Evolutionary conservation across 352 stramenopile species (phyloP).

Genomic region (Pythium dissotocum): DNA sequence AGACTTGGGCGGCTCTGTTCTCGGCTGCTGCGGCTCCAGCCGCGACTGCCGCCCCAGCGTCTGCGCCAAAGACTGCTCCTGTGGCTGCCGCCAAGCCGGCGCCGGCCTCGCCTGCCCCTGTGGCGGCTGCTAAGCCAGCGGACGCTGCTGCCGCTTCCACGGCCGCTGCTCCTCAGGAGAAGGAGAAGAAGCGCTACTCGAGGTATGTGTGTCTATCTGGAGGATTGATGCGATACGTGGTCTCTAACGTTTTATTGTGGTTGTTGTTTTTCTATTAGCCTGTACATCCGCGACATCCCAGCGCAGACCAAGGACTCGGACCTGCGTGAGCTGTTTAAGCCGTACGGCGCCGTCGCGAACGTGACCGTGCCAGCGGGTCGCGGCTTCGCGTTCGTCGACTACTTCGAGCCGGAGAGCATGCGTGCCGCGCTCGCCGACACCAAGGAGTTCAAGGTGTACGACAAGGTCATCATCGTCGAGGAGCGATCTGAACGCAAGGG

Average conservation of each 20-base stretch:
- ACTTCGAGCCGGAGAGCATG: conserved; percentile 75
- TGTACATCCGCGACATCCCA: conserved; percentile 83
- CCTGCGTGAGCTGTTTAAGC: conserved; percentile 78
- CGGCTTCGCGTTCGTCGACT: conserved; percentile 87
- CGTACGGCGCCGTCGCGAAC: conserved; percentile 72
- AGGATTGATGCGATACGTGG: conserved; percentile 32
- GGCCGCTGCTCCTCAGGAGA: conserved; percentile 26
- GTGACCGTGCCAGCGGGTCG: conserved; percentile 59
- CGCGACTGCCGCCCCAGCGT: conserved; percentile 26
- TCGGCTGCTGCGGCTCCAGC: conserved; percentile 22
- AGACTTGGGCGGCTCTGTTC: conserved; percentile 67
- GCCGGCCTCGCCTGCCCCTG: conserved; percentile 24
- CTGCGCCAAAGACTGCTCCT: conserved; percentile 22
- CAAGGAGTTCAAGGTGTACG: conserved; percentile 67
- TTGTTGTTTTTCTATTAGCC: conserved; percentile 31
- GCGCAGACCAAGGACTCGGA: conserved; percentile 72
- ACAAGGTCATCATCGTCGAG: conserved; percentile 76
- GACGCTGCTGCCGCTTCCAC: conserved; percentile 6
- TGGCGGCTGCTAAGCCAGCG: conserved; percentile 18
- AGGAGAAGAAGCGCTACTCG: conserved; percentile 55
- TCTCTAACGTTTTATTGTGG: conserved; percentile 7
- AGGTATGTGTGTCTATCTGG: conserved; percentile 21
- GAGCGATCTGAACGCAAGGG: conserved; percentile 79
- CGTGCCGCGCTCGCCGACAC: conserved; percentile 64
- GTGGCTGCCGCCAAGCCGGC: conserved; percentile 19